phyloP scores from a whole-genome alignment of 139 green algal genomes.

The Pycnococcus provasolii region DNA sequence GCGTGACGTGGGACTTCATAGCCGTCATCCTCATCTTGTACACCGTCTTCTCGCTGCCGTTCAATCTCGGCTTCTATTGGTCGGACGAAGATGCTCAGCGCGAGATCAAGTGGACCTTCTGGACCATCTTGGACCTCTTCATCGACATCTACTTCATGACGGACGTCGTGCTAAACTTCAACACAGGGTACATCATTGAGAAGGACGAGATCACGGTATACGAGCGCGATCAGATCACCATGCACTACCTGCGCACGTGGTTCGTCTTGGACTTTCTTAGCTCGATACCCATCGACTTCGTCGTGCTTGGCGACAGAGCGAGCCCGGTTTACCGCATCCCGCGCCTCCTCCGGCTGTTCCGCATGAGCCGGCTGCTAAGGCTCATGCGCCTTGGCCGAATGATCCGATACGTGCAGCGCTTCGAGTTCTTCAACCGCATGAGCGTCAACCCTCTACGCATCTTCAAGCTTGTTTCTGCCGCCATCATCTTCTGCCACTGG shows the following conservation, averaged over 20 bases:
- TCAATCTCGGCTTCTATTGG: constrained; percentile 8
- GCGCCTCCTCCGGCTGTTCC: too few species aligned
- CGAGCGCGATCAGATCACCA: background rate
- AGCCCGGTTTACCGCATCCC: too few species aligned
- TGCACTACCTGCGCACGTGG: background rate
- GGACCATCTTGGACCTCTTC: background rate
- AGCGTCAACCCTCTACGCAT: background rate
- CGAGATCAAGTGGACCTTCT: background rate
- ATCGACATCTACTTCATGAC: constrained; percentile 9
- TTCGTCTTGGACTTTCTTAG: background rate
- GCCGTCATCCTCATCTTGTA: constrained; percentile 5
- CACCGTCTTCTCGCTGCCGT: background rate
- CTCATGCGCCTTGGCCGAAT: too few species aligned
- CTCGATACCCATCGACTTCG: background rate
- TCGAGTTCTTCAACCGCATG: too few species aligned
- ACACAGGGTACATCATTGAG: constrained; percentile 7
- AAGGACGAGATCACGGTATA: background rate
- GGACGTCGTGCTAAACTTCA: constrained; percentile 8
- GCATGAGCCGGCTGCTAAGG: too few species aligned
- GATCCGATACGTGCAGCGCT: too few species aligned
- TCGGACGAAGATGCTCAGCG: background rate
- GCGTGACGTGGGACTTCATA: background rate
- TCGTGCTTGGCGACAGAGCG: background rate
- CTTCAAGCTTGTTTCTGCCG: constrained; percentile 5
- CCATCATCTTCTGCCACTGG: constrained; percentile 13